Conservation (phyloP, 148 eudicot genomes). For the Gaultheria prostrata region DNA sequence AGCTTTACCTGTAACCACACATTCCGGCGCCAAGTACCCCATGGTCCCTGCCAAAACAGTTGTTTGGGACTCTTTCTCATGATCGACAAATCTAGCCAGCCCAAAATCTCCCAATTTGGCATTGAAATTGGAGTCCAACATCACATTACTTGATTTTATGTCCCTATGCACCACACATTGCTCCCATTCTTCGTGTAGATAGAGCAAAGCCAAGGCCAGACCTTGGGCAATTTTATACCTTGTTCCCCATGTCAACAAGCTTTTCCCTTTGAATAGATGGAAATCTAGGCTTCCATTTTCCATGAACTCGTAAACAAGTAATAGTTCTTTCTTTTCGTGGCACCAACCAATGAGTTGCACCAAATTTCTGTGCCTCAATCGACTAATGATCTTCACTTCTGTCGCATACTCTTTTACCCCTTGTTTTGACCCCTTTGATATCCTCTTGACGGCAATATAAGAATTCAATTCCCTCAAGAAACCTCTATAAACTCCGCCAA, state of each 20-base stretch:
- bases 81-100: slow-evolving; percentile 30
- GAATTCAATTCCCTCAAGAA: background rate
- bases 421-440: slow-evolving; percentile 33
- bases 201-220: slow-evolving; percentile 29
- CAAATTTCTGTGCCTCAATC: slow-evolving; percentile 40
- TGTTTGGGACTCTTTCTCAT: slow-evolving; percentile 24
- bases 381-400: slow-evolving; percentile 40
- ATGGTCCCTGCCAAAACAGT: slow-evolving; percentile 29
- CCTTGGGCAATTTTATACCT: slow-evolving; percentile 28
- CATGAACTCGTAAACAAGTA: slow-evolving; percentile 33
- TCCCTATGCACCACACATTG: slow-evolving; percentile 34
- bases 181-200: slow-evolving; percentile 35
- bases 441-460: slow-evolving; percentile 34
- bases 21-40: slow-evolving; percentile 33
- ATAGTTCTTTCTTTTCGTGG: slow-evolving; percentile 25
- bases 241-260: slow-evolving; percentile 22
- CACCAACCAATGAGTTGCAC: slow-evolving; percentile 39
- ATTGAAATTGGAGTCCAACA: slow-evolving; percentile 13
- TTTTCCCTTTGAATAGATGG: slow-evolving; percentile 19
- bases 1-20: slow-evolving; percentile 19
- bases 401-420: slow-evolving; percentile 38
- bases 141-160: slow-evolving; percentile 27
- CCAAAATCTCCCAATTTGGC: slow-evolving; percentile 31
- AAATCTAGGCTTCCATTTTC: slow-evolving; percentile 29
- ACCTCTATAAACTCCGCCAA: background rate